phyloP scores from a whole-genome alignment of 2,329 filamentous ascomycete genomes.

The Huntiella decipiens region DNA sequence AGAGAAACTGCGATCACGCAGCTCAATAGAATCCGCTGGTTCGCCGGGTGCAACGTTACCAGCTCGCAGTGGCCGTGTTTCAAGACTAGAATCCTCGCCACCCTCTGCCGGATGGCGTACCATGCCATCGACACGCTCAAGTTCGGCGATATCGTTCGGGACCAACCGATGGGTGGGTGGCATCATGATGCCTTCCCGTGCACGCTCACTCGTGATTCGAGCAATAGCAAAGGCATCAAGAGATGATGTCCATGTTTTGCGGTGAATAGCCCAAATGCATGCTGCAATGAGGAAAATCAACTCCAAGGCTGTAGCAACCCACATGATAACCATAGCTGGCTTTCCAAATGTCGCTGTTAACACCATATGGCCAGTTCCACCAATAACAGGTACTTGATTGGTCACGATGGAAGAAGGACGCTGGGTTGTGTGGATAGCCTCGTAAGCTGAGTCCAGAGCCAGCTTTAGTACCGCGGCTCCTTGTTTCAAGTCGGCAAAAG shows the following conservation, averaged over 20 bases:
- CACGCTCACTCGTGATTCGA: conserved; percentile 3
- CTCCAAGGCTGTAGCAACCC: conserved; percentile 3
- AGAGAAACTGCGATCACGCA: background rate
- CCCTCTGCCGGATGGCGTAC: conserved; percentile 1
- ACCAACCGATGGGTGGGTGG: conserved; percentile 2
- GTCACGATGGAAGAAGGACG: background rate
- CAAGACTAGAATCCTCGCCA: background rate
- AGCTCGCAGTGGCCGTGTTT: background rate
- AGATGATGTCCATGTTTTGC: conserved; percentile 7
- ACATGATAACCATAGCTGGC: conserved; percentile 6
- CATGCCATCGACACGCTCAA: conserved; percentile 6
- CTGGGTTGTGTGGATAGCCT: conserved; percentile 4
- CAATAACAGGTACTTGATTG: conserved; percentile 10
- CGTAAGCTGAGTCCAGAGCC: conserved; percentile 8
- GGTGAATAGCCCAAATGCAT: conserved; percentile 1
- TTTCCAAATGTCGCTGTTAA: conserved; percentile 3
- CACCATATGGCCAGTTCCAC: conserved; percentile 8
- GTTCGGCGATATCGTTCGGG: background rate
- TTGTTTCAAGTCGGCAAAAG: background rate
- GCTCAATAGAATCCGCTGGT: background rate
- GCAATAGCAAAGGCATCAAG: conserved; percentile 9
- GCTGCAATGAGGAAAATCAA: conserved; percentile 2
- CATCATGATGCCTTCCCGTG: conserved; percentile 3
- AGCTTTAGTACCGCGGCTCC: conserved; percentile 5
- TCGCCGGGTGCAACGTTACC: background rate